phyloP scores from a whole-genome alignment of 805 yeast genomes.

The Gaillardinia entomophila region DNA sequence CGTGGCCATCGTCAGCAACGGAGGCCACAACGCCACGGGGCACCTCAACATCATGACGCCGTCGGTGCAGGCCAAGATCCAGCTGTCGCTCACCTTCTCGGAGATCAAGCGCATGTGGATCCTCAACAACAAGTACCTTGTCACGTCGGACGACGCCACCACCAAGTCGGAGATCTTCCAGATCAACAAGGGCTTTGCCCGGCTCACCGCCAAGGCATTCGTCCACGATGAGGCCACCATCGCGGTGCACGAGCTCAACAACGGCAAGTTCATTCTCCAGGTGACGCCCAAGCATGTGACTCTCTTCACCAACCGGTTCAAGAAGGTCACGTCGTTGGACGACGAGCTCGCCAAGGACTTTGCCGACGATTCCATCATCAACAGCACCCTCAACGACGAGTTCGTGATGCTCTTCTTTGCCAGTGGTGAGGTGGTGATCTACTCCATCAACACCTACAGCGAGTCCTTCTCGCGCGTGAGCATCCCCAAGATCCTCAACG shows the following conservation, averaged over 20 bases:
- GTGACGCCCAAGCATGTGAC: slow-evolving; percentile 62
- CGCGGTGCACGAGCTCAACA: slow-evolving; percentile 55
- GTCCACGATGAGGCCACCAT: slow-evolving; percentile 59
- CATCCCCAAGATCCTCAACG: slow-evolving; percentile 35
- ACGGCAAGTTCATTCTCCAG: slow-evolving; percentile 61
- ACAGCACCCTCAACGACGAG: slow-evolving; percentile 58
- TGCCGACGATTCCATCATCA: slow-evolving; percentile 51
- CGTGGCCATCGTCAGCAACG: slow-evolving; percentile 60
- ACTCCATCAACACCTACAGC: slow-evolving; percentile 34
- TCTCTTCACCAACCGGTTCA: slow-evolving; percentile 56
- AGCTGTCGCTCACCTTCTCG: slow-evolving; percentile 64
- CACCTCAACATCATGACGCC: slow-evolving; percentile 60
- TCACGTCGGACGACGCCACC: slow-evolving; percentile 65
- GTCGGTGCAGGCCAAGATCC: slow-evolving; percentile 60
- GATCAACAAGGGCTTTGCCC: slow-evolving; percentile 55
- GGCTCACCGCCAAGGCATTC: slow-evolving; percentile 57
- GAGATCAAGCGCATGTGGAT: slow-evolving; percentile 77
- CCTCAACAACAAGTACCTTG: slow-evolving; percentile 51
- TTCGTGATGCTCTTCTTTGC: slow-evolving; percentile 57
- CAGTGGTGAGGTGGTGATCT: slow-evolving; percentile 65
- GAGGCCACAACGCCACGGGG: slow-evolving; percentile 56
- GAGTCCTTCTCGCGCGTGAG: slow-evolving; percentile 27
- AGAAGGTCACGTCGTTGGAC: slow-evolving; percentile 43
- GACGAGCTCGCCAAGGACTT: slow-evolving; percentile 21
- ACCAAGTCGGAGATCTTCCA: slow-evolving; percentile 65